Conservation (phyloP, 2,329 filamentous ascomycete genomes). For the Waltergamsia citrina region DNA sequence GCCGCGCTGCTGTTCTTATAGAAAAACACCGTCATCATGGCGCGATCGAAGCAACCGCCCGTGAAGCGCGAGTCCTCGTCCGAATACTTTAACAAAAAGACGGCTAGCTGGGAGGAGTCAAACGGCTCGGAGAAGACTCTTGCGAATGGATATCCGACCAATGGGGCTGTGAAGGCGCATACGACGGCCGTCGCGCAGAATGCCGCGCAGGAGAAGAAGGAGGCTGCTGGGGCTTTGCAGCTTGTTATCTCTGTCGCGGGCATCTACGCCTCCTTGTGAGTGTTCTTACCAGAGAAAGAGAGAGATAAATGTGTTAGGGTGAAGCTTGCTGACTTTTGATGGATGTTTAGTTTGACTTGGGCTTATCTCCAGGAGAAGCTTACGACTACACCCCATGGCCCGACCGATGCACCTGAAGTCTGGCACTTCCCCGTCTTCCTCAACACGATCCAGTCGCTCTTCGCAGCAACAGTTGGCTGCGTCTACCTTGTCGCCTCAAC, state of each 20-base stretch:
- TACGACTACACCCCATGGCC: conserved; percentile 80
- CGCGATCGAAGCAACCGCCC: conserved; percentile 61
- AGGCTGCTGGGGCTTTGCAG: conserved; percentile 58
- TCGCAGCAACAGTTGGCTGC: conserved; percentile 75
- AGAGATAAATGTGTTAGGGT: not conserved
- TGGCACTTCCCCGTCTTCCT: conserved; percentile 94
- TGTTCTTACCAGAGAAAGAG: conserved; percentile 6
- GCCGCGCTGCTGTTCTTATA: too few species aligned
- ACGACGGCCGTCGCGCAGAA: conserved; percentile 11
- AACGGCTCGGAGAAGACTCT: conserved; percentile 10
- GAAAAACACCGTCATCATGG: conserved; percentile 39
- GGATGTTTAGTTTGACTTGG: conserved; percentile 72
- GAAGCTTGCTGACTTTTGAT: conserved; percentile 4
- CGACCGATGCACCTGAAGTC: conserved; percentile 53
- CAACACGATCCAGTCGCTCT: conserved; percentile 88
- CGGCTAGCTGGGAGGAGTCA: conserved; percentile 22
- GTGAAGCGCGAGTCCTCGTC: conserved; percentile 57
- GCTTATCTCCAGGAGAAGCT: conserved; percentile 94
- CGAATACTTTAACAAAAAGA: conserved; percentile 48
- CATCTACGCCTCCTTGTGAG: conserved; percentile 94
- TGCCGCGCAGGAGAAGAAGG: conserved; percentile 34
- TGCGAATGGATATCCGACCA: conserved; percentile 13
- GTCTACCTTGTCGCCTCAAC: conserved; percentile 68
- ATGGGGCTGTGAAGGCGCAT: conserved; percentile 15
- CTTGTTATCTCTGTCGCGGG: conserved; percentile 82